These are phyloP conservation scores for Psilocybe azurescens DNA, from an alignment of 768 basidiomycete genomes.

Conservation along the genomic window DNA sequence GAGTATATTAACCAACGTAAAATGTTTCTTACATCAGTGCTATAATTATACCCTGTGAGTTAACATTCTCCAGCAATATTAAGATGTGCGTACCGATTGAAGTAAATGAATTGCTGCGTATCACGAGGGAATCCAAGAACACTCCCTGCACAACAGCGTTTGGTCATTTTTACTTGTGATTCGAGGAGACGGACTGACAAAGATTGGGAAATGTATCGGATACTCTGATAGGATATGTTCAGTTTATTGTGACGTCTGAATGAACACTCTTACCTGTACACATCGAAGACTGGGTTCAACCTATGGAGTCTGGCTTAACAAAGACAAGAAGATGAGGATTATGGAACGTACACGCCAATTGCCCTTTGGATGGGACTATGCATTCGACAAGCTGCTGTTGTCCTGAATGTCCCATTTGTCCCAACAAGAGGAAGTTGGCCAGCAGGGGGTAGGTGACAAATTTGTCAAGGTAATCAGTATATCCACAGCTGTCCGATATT, in stretches of 20 bases:
- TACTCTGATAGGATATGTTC: constrained; percentile 34
- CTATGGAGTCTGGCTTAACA: constrained; percentile 28
- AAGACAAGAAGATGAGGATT: background rate
- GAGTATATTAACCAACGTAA: constrained; percentile 30
- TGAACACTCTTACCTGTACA: constrained; percentile 46
- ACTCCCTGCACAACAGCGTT: constrained; percentile 39
- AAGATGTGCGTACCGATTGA: constrained; percentile 44
- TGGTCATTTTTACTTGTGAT: background rate
- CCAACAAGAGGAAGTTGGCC: constrained; percentile 63
- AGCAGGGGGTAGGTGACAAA: constrained; percentile 69
- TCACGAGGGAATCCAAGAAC: constrained; percentile 75
- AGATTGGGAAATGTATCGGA: constrained; percentile 58
- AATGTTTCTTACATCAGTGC: constrained; percentile 15
- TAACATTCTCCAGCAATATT: background rate
- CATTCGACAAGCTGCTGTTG: constrained; percentile 46
- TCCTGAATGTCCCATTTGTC: constrained; percentile 45
- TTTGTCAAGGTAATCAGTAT: constrained; percentile 62
- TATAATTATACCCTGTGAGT: background rate
- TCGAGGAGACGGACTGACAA: constrained; percentile 32
- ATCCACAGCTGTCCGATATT: constrained; percentile 59
- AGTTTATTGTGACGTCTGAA: background rate
- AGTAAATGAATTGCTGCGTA: constrained; percentile 60
- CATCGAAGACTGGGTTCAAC: constrained; percentile 61
- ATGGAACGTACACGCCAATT: constrained; percentile 45
- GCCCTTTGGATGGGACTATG: constrained; percentile 55